Evolutionary conservation across 495 filamentous ascomycete species (phyloP).

Genomic region (Stereocaulon alpinum): DNA sequence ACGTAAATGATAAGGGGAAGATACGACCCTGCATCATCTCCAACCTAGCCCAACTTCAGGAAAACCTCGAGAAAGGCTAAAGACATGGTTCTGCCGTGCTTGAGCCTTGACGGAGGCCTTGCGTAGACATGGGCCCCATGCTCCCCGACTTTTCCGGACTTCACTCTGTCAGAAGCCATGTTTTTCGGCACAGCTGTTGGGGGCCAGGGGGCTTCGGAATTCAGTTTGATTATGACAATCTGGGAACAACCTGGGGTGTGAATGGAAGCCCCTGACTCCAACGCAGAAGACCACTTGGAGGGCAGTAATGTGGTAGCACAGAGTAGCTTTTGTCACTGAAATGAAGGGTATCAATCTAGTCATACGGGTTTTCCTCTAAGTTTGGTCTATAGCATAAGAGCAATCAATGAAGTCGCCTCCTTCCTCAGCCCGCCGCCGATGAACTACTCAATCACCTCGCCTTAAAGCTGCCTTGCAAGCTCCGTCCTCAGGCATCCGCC

Average conservation of each 20-base stretch:
- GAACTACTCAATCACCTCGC: background rate
- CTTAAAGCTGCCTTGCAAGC: background rate
- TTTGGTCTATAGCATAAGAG: conserved; percentile 4
- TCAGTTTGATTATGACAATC: background rate
- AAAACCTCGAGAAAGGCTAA: background rate
- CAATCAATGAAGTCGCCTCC: conserved; percentile 8
- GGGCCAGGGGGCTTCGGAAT: background rate
- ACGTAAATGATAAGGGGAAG: conserved; percentile 8
- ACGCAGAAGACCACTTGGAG: too few relatives aligned
- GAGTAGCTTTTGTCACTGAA: background rate
- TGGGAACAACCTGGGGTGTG: background rate
- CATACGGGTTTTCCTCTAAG: background rate
- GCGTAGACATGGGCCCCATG: background rate
- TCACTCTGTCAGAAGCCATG: background rate
- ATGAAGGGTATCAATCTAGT: background rate
- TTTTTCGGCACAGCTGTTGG: background rate
- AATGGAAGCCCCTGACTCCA: background rate
- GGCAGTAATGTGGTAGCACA: background rate
- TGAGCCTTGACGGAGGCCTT: background rate
- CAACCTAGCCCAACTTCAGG: background rate
- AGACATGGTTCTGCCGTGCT: background rate
- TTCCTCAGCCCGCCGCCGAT: background rate
- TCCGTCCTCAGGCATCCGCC: background rate
- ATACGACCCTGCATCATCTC: background rate
- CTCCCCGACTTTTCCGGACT: background rate